These are phyloP conservation scores for Spinacia oleracea DNA, from an alignment of 179 eudicot species.

Conservation along the genomic window DNA sequence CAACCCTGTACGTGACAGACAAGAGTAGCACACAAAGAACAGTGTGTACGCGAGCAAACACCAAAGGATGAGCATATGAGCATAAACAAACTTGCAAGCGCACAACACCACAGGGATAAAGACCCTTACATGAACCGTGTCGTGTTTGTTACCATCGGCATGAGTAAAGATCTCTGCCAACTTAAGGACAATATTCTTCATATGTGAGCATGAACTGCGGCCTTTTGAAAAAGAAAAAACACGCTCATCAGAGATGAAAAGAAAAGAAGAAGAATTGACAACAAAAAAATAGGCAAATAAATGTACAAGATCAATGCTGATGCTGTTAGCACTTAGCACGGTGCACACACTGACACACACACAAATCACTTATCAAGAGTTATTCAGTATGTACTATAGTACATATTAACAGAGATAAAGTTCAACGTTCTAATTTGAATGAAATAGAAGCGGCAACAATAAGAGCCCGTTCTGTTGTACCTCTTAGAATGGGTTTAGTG, in stretches of 20 bases:
- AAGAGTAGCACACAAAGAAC: not conserved
- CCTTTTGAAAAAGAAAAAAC: slow-evolving; percentile 35
- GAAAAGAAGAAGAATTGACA: not conserved
- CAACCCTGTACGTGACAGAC: no score
- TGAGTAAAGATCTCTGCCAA: slow-evolving; percentile 49
- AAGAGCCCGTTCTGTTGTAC: no score
- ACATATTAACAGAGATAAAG: not conserved
- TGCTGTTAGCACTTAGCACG: slow-evolving; percentile 4
- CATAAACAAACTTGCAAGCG: not conserved
- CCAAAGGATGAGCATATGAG: not conserved
- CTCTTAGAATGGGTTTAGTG: no score
- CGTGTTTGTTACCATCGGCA: slow-evolving; percentile 36
- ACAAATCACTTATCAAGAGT: not conserved
- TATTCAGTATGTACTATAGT: not conserved
- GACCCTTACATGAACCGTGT: slow-evolving; percentile 54
- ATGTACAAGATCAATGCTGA: not conserved
- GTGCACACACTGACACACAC: no score
- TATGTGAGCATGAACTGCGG: slow-evolving; percentile 40
- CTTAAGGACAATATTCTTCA: slow-evolving; percentile 53
- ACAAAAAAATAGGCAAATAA: not conserved
- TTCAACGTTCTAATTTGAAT: not conserved
- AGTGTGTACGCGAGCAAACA: not conserved
- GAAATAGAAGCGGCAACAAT: not conserved
- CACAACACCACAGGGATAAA: not conserved
- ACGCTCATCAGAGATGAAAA: not conserved